These are phyloP conservation scores for Leishmania major DNA, from an alignment of 208 protist species.

Conservation along the genomic window DNA sequence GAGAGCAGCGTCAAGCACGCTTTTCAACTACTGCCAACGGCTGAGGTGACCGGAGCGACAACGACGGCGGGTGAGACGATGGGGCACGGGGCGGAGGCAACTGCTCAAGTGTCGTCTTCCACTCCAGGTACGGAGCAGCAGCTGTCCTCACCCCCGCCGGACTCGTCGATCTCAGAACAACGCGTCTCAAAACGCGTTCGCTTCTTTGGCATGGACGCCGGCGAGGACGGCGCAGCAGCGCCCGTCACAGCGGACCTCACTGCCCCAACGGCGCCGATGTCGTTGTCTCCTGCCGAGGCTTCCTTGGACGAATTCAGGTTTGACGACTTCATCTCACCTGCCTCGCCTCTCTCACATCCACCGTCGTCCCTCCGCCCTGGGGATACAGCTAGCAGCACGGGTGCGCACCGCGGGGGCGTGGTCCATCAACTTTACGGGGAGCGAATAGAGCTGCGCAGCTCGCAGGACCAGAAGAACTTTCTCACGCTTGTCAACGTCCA, in stretches of 20 bases:
- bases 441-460: constrained; percentile 45
- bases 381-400: not conserved
- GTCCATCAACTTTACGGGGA: constrained; percentile 59
- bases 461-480: constrained; percentile 67
- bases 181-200: constrained; percentile 65
- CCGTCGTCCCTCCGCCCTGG: not conserved
- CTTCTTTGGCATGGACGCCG: constrained; percentile 54
- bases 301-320: constrained; percentile 31
- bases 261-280: not conserved
- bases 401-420: constrained; percentile 5
- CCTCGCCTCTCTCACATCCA: not conserved
- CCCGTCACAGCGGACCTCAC: not conserved
- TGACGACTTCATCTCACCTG: constrained; percentile 21
- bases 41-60: not conserved
- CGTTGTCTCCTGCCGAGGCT: not conserved
- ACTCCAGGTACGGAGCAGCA: not conserved
- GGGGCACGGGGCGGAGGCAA: not conserved
- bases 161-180: not conserved
- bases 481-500: constrained; percentile 90
- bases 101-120: constrained; percentile 1
- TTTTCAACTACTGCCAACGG: constrained; percentile 42
- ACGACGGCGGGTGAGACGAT: not conserved
- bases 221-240: constrained; percentile 10
- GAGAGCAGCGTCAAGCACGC: constrained; percentile 74
- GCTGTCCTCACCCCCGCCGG: not conserved